These are phyloP conservation scores for Kurtzmaniella natalensis DNA, from an alignment of 1,139 yeast genomes.

Conservation along the genomic window DNA sequence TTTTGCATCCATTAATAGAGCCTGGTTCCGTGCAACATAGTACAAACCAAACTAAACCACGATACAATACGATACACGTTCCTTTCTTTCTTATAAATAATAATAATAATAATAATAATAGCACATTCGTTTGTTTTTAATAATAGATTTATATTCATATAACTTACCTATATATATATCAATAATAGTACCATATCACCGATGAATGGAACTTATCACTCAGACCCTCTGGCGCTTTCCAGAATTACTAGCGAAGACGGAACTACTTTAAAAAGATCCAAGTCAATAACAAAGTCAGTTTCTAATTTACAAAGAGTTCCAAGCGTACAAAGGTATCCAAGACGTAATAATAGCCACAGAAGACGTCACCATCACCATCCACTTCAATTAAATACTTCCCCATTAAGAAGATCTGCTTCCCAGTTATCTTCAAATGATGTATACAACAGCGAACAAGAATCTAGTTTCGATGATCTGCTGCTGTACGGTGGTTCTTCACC, in stretches of 20 bases:
- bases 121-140: too few species aligned
- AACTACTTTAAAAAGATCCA: not conserved
- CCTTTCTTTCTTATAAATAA: too few species aligned
- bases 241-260: conserved; percentile 1
- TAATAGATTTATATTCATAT: too few species aligned
- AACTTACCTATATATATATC: too few species aligned
- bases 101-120: too few species aligned
- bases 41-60: too few species aligned
- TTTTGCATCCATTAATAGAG: too few species aligned
- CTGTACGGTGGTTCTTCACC: conserved; percentile 3
- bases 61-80: too few species aligned
- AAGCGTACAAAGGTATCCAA: conserved; percentile 5
- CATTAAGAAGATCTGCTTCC: not conserved
- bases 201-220: not conserved
- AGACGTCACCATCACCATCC: not conserved
- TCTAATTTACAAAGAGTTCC: conserved; percentile 1
- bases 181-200: too few species aligned
- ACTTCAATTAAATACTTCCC: not conserved
- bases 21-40: too few species aligned
- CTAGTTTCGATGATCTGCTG: conserved; percentile 4
- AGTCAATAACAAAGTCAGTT: not conserved
- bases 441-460: conserved; percentile 6
- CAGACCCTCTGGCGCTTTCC: not conserved
- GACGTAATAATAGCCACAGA: conserved; percentile 5
- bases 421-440: conserved; percentile 1